A percentile compares a stretch with the other conserved stretches of the same genome.
Conservation (phyloP, 2,329 filamentous ascomycete genomes). For the Cordyceps pruinosa region DNA sequence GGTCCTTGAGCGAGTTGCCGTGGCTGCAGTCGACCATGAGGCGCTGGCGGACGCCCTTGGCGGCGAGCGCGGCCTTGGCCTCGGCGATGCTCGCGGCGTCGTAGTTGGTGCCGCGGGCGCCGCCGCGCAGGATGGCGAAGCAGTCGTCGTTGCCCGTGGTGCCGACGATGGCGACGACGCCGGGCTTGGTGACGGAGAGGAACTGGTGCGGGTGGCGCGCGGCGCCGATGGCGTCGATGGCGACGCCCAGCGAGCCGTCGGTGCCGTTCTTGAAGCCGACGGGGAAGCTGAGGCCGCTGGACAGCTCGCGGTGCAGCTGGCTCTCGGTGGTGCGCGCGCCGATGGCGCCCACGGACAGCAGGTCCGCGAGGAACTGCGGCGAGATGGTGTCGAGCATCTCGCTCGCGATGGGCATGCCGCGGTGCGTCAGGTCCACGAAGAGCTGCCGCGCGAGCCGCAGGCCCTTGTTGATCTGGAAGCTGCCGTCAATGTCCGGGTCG, state of each 20-base stretch:
- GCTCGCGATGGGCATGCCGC: conserved; percentile 88
- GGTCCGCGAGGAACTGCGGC: conserved; percentile 92
- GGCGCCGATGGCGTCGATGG: conserved; percentile 90
- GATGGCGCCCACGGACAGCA: conserved; percentile 92
- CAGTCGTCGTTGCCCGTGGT: conserved; percentile 94
- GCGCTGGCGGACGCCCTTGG: conserved; percentile 65
- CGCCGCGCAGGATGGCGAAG: conserved; percentile 91
- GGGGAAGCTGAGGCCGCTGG: conserved; percentile 90
- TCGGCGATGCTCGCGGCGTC: conserved; percentile 78
- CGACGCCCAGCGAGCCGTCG: conserved; percentile 82
- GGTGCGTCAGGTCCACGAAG: conserved; percentile 80
- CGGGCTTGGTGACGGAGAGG: conserved; percentile 97
- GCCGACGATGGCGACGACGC: conserved; percentile 87
- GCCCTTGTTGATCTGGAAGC: conserved; percentile 98
- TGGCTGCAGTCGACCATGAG: conserved; percentile 94
- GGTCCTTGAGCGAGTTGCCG: conserved; percentile 97
- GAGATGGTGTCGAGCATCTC: conserved; percentile 99
- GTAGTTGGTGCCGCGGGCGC: conserved; percentile 87
- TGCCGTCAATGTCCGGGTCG: conserved; percentile 94
- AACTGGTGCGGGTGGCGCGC: conserved; percentile 93
- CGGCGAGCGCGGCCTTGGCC: conserved; percentile 70
- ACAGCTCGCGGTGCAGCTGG: conserved; percentile 92
- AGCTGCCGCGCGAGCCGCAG: conserved; percentile 85
- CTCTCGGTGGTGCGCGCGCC: conserved; percentile 94
- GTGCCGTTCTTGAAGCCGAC: conserved; percentile 99